Evolutionary conservation across 805 yeast genomes (phyloP).

Genomic region (Nakazawaea laoshanensis): DNA sequence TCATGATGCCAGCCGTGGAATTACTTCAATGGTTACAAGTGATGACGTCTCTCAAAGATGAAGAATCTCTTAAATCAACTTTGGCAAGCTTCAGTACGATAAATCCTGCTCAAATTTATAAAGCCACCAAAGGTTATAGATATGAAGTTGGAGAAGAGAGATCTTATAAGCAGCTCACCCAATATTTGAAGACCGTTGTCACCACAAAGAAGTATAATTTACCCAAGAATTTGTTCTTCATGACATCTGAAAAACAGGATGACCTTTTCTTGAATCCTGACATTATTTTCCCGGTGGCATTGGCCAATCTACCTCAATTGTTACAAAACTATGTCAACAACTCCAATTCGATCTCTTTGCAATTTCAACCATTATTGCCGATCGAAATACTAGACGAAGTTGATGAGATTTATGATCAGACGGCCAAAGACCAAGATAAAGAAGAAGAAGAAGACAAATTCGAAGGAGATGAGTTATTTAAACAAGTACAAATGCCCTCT

Average conservation of each 20-base stretch:
- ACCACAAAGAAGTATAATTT: constrained; percentile 7
- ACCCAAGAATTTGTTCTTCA: constrained; percentile 15
- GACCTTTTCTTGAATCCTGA: constrained; percentile 42
- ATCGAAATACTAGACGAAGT: constrained; percentile 60
- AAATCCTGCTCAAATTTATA: constrained; percentile 62
- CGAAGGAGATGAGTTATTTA: constrained; percentile 39
- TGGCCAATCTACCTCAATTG: constrained; percentile 72
- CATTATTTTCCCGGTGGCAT: constrained; percentile 43
- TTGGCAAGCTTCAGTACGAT: constrained; percentile 44
- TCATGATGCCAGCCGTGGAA: constrained; percentile 68
- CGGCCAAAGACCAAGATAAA: constrained; percentile 15
- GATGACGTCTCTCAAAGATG: constrained; percentile 60
- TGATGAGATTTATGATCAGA: constrained; percentile 54
- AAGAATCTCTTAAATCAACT: constrained; percentile 51
- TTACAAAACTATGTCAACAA: constrained; percentile 67
- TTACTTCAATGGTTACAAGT: constrained; percentile 88
- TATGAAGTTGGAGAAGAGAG: constrained; percentile 78
- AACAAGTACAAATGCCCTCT: constrained; percentile 38
- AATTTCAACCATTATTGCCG: constrained; percentile 69
- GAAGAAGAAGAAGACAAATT: constrained; percentile 15
- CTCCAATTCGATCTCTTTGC: constrained; percentile 40
- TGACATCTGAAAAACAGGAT: constrained; percentile 13
- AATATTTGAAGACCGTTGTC: constrained; percentile 28
- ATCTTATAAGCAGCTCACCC: constrained; percentile 44
- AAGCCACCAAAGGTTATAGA: constrained; percentile 66